Evolutionary conservation across 2,329 filamentous ascomycete species (phyloP), one percentile per base, ranked within the genome.

Genomic region (Cladosporium sp.): DNA sequence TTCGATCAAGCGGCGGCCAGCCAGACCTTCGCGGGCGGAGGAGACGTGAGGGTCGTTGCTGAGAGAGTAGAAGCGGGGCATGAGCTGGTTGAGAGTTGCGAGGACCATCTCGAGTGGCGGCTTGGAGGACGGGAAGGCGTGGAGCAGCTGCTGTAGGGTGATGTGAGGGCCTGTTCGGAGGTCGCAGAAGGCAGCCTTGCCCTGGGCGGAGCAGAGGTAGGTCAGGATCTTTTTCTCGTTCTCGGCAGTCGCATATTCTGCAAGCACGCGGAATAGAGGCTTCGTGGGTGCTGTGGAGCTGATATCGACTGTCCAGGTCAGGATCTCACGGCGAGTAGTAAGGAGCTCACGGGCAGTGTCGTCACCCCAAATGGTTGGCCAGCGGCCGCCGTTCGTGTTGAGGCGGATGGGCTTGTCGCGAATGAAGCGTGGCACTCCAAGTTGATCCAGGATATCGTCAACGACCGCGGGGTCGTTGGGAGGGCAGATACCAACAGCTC

Each of bases 291-390:
- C 85, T 62, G 92, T 90, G 11, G 89, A 95, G 69, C 96, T 90
- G 57, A 97, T 83, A 68, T 98, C 93, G 22, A 86, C 85, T 68
- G 91, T 96, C 93, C 93, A 98, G 9, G 87, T 95, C 52, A 98
- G 76, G n/a, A 98, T 76, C 68, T 95, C 92, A 46, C 92, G 81
- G 44, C 92, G 84, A 0, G 91, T 97, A 3, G 92, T 95, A 52
- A 91, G 77, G n/a, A 98, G 76, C 67, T 93, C 85, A 53, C 93
- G 83, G 6, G 91, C 72, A 69, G 87, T 73, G 16, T 97, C 92
- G 2, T 95, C 89, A 40, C 92, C 93, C 93, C 93, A 98, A 46
- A 98, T 95, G 0, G 93, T 98, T 3, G 93, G 93, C 92, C 92
- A 98, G 46, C 93, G 81, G 33, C 92, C 92, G 56, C 78, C 81